Conservation (phyloP, 179 eudicot genomes). For the Silene coronaria region DNA sequence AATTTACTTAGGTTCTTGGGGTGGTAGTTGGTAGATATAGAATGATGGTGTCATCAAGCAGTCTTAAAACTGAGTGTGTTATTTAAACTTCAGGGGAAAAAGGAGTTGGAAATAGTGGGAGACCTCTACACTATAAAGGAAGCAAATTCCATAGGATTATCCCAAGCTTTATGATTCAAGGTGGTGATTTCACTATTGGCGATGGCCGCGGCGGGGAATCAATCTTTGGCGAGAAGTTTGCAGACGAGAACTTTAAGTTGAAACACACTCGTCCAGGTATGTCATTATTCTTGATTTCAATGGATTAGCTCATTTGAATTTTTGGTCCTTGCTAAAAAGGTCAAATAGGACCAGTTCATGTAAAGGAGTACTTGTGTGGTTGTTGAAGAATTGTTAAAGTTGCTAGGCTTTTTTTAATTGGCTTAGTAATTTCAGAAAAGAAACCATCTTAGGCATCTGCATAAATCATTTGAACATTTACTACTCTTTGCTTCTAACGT, state of each 20-base stretch:
- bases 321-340: neutral
- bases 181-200: constrained; percentile 94
- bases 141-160: constrained; percentile 87
- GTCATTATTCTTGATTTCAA: neutral
- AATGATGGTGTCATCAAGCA: neutral
- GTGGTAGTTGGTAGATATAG: neutral
- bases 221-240: constrained; percentile 82
- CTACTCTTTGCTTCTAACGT: no score
- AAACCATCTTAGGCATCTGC: no score
- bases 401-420: neutral
- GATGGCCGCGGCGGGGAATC: constrained; percentile 96
- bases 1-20: neutral
- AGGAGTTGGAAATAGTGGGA: constrained; percentile 74
- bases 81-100: constrained; percentile 65
- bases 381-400: neutral
- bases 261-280: constrained; percentile 93
- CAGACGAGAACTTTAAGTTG: constrained; percentile 89
- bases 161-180: constrained; percentile 98
- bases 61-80: neutral
- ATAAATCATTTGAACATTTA: no score
- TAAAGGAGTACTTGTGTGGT: neutral
- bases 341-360: neutral
- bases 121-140: constrained; percentile 90
- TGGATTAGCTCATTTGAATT: neutral
- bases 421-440: neutral